A percentile compares a stretch with the other conserved stretches of the same genome.
Evolutionary conservation across 257 asterid genomes (phyloP).

Genomic region (Solanum bulbocastanum): DNA sequence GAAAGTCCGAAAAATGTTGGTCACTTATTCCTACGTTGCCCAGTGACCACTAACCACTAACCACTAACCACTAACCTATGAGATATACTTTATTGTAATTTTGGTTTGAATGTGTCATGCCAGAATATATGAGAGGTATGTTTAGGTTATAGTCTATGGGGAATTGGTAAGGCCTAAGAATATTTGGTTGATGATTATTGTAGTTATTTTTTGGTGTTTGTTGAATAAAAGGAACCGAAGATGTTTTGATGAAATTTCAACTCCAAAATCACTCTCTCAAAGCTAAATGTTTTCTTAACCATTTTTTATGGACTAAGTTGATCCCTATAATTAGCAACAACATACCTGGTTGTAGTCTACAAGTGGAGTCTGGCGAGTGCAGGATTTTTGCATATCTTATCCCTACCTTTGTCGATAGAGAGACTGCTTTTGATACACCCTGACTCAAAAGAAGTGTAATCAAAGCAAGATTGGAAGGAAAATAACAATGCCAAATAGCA

Average conservation of each 20-base stretch:
- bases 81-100: not conserved
- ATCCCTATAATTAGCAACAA: not conserved
- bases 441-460: not conserved
- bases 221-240: not conserved
- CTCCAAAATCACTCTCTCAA: not conserved
- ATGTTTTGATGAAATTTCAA: not conserved
- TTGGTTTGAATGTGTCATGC: not conserved
- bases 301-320: not conserved
- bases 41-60: not conserved
- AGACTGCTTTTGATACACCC: not conserved
- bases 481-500: not conserved
- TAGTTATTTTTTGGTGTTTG: not conserved
- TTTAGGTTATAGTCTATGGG: not conserved
- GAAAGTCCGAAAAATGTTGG: not conserved
- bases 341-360: not conserved
- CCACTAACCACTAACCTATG: not conserved
- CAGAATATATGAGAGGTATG: not conserved
- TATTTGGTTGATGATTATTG: not conserved
- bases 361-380: not conserved
- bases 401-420: not conserved
- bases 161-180: not conserved
- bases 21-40: not conserved
- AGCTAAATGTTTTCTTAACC: not conserved
- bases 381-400: not conserved
- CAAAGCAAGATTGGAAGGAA: not conserved